phyloP scores from a whole-genome alignment of 495 filamentous ascomycete species.

The Aspergillus olivimuriae region DNA sequence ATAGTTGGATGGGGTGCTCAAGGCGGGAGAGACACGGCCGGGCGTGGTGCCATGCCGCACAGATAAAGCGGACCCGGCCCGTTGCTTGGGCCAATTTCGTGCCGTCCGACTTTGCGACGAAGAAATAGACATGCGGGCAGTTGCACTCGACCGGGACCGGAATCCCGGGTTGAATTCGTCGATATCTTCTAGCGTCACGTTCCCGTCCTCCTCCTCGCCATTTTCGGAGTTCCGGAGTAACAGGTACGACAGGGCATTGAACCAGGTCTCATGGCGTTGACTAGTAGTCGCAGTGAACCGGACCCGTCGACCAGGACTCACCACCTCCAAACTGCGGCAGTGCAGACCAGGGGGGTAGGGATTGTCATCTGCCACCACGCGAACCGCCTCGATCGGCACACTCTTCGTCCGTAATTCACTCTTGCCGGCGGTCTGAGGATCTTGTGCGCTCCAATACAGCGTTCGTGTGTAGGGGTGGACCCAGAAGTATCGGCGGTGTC shows the following conservation, averaged over 20 bases:
- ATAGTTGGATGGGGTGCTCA: conserved; percentile 38
- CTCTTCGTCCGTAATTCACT: conserved; percentile 85
- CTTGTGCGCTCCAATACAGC: conserved; percentile 91
- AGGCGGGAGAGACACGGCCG: conserved; percentile 36
- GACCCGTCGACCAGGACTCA: conserved; percentile 81
- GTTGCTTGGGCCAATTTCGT: conserved; percentile 49
- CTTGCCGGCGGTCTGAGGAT: conserved; percentile 72
- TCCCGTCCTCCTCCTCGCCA: conserved; percentile 52
- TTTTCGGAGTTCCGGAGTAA: conserved; percentile 65
- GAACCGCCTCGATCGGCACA: conserved; percentile 86
- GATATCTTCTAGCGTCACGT: conserved; percentile 68
- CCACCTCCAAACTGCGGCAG: conserved; percentile 82
- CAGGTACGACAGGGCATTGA: conserved; percentile 92
- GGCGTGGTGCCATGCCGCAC: conserved; percentile 36
- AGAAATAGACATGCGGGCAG: conserved; percentile 63
- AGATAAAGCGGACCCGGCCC: conserved; percentile 41
- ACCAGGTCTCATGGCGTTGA: conserved; percentile 96
- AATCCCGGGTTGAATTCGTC: conserved; percentile 81
- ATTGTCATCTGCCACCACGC: conserved; percentile 94
- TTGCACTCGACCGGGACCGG: conserved; percentile 47
- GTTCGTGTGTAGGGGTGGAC: conserved; percentile 96
- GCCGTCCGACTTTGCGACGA: conserved; percentile 74
- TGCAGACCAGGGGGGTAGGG: conserved; percentile 91
- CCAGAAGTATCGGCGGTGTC: conserved; percentile 97
- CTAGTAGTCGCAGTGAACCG: conserved; percentile 92